Evolutionary conservation across 2,329 filamentous ascomycete genomes (phyloP).

Genomic region (Nemania sp.): DNA sequence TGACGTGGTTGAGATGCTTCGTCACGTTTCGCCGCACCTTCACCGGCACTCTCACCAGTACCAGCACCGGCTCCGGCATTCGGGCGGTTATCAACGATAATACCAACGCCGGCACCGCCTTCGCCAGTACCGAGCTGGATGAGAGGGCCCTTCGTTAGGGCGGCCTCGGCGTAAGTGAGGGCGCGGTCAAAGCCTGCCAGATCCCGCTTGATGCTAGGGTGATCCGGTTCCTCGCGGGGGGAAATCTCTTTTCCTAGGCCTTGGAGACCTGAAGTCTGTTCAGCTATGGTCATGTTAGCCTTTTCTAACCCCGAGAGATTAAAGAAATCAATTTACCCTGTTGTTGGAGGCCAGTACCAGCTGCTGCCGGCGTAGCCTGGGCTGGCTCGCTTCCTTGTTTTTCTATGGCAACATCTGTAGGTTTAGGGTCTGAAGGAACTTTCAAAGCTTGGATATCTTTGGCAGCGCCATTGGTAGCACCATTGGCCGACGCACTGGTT

Average conservation of each 20-base stretch:
- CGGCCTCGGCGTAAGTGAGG: conserved; percentile 44
- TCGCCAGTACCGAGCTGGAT: conserved; percentile 47
- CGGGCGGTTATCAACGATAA: conserved; percentile 42
- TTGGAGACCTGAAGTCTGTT: conserved; percentile 49
- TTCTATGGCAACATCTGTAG: conserved; percentile 2
- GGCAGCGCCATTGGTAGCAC: conserved; percentile 20
- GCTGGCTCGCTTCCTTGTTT: conserved; percentile 10
- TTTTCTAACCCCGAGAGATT: background rate
- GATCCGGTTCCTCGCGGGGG: conserved; percentile 41
- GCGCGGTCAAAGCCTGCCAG: conserved; percentile 47
- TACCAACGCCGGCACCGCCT: conserved; percentile 45
- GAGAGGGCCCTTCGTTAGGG: conserved; percentile 44
- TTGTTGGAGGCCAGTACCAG: conserved; percentile 41
- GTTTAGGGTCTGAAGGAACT: conserved; percentile 1
- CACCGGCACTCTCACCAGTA: too few species aligned
- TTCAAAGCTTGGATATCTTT: conserved; percentile 10
- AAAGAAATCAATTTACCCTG: conserved; percentile 38
- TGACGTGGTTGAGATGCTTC: conserved; percentile 40
- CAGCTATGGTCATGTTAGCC: conserved; percentile 34
- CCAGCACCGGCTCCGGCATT: conserved; percentile 17
- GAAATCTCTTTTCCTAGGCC: conserved; percentile 55
- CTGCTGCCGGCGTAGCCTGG: conserved; percentile 17
- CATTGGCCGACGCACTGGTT: conserved; percentile 34
- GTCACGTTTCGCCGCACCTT: conserved; percentile 29
- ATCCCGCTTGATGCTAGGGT: conserved; percentile 42